Evolutionary conservation across 2,329 filamentous ascomycete genomes (phyloP).

Genomic region (Onygenales sp.): DNA sequence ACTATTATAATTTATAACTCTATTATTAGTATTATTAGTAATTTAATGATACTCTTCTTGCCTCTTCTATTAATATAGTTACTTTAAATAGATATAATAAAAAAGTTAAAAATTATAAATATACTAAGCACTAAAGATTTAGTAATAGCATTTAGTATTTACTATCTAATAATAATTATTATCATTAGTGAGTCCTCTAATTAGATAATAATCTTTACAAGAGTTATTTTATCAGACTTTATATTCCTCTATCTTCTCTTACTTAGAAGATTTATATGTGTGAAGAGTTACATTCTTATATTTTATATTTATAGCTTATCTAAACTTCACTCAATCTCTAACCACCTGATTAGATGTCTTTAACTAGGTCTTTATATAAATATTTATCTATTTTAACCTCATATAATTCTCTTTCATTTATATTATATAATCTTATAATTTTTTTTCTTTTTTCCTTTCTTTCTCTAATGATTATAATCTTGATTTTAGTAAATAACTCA

Average conservation of each 20-base stretch:
- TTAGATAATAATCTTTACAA: constrained; percentile 17
- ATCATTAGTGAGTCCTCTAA: constrained; percentile 15
- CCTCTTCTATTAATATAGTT: constrained; percentile 39
- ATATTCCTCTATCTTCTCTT: constrained; percentile 11
- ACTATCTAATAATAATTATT: constrained; percentile 17
- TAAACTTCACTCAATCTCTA: too few relatives aligned
- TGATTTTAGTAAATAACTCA: too few relatives aligned
- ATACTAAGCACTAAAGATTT: constrained; percentile 40
- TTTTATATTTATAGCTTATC: too few relatives aligned
- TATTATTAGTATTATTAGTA: constrained; percentile 49
- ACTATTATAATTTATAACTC: constrained; percentile 44
- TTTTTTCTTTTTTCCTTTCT: too few relatives aligned
- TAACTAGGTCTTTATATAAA: too few relatives aligned
- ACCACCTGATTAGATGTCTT: too few relatives aligned
- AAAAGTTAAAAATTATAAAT: constrained; percentile 37
- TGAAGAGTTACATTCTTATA: too few relatives aligned
- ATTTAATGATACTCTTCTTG: constrained; percentile 44
- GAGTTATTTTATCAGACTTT: constrained; percentile 22
- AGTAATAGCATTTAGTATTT: constrained; percentile 19
- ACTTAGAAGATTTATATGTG: too few relatives aligned
- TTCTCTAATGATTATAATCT: too few relatives aligned
- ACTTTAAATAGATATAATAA: constrained; percentile 36
- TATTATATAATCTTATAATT: too few relatives aligned
- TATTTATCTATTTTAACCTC: too few relatives aligned
- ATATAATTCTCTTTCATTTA: too few relatives aligned